Evolutionary conservation across 768 basidiomycete species (phyloP).

Genomic region (Chalciporus pseudorubinellus): DNA sequence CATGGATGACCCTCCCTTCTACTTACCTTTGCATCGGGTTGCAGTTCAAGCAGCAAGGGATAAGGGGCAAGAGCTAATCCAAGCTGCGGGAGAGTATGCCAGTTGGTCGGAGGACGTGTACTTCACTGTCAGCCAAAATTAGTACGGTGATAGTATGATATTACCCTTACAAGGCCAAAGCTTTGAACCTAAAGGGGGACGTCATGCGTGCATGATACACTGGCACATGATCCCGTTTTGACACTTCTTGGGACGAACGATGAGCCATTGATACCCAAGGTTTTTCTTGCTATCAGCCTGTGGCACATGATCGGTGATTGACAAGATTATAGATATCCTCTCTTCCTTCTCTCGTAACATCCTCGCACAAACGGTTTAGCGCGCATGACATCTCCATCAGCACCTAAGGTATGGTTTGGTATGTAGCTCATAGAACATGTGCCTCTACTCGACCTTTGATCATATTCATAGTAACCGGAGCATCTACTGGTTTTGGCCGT

Average conservation of each 20-base stretch:
- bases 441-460: neutral
- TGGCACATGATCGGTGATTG: neutral
- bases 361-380: neutral
- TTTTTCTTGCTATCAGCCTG: neutral
- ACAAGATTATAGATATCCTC: neutral
- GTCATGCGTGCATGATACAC: neutral
- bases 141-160: slow-evolving; percentile 1
- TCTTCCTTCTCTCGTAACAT: neutral
- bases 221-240: neutral
- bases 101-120: slow-evolving; percentile 30
- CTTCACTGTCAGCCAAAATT: slow-evolving; percentile 5
- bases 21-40: slow-evolving; percentile 23
- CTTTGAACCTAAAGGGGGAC: neutral
- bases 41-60: slow-evolving; percentile 20
- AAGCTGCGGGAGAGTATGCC: slow-evolving; percentile 25
- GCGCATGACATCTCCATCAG: neutral
- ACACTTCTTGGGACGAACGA: too few species aligned
- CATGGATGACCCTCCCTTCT: slow-evolving; percentile 26
- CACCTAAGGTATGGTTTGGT: slow-evolving; percentile 26
- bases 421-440: neutral
- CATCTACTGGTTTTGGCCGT: slow-evolving; percentile 41
- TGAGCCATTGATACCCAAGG: neutral
- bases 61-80: slow-evolving; percentile 23
- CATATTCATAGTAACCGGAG: slow-evolving; percentile 38
- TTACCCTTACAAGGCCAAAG: neutral